These are phyloP conservation scores for Solanum aculeatissimum DNA, from an alignment of 305 asterid genomes.

Conservation along the genomic window DNA sequence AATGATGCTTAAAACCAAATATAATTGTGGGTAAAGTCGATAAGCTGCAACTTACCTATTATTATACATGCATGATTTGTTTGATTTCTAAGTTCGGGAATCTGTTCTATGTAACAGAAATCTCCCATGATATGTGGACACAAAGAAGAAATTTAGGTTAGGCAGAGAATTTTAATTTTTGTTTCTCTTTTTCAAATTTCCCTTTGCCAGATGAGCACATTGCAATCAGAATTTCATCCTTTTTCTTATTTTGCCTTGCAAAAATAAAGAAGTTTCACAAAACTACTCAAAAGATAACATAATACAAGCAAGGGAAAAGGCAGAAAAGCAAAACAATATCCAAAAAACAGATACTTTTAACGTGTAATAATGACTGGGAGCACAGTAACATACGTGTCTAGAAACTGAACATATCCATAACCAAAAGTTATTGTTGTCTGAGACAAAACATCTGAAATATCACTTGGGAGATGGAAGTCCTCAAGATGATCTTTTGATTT, in stretches of 20 bases:
- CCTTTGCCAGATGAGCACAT: background rate
- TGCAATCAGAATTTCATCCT: background rate
- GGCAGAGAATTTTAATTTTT: background rate
- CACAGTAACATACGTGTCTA: conserved; percentile 60
- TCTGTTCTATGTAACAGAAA: background rate
- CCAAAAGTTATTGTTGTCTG: conserved; percentile 79
- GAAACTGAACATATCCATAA: conserved; percentile 74
- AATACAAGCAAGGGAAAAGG: background rate
- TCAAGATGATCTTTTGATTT: conserved; percentile 69
- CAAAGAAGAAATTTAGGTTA: background rate
- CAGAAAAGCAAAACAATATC: background rate
- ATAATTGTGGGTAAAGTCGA: background rate
- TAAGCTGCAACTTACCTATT: background rate
- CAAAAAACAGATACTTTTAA: background rate
- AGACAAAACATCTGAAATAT: conserved; percentile 50
- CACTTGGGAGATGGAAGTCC: conserved; percentile 70
- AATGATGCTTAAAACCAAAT: background rate
- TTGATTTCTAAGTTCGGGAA: background rate
- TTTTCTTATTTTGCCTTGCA: background rate
- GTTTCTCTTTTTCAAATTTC: background rate
- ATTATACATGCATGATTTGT: background rate
- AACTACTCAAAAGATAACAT: background rate
- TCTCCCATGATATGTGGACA: background rate
- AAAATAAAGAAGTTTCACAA: background rate
- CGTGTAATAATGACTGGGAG: background rate